Conservation (phyloP, 768 basidiomycete genomes). For the Trametes elegans region DNA sequence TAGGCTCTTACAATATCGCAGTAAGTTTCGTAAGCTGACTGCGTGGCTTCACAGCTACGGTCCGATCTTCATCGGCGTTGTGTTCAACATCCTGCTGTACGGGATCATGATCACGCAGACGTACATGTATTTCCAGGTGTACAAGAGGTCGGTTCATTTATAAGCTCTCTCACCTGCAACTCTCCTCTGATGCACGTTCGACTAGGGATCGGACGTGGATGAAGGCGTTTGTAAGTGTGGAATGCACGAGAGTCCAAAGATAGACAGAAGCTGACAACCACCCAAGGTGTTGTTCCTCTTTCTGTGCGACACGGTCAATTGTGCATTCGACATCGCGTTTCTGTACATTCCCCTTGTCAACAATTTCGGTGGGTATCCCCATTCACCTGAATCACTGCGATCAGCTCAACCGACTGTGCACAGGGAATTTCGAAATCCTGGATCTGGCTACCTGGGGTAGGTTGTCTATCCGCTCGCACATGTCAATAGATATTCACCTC, state of each 20-base stretch:
- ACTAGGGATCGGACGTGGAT: constrained; percentile 48
- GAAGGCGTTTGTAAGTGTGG: constrained; percentile 40
- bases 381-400: neutral
- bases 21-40: too few relatives aligned
- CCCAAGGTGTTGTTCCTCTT: constrained; percentile 43
- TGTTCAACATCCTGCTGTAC: constrained; percentile 45
- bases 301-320: constrained; percentile 47
- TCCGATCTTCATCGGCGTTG: constrained; percentile 48
- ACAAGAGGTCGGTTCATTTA: constrained; percentile 33
- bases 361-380: constrained; percentile 40
- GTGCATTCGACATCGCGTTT: constrained; percentile 42
- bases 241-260: neutral
- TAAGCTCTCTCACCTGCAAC: too few relatives aligned
- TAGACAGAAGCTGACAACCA: neutral
- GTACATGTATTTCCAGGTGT: constrained; percentile 45
- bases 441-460: constrained; percentile 29
- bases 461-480: constrained; percentile 6
- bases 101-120: constrained; percentile 50
- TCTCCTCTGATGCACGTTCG: too few relatives aligned
- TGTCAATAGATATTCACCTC: neutral
- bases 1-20: too few relatives aligned
- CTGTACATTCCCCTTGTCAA: constrained; percentile 48
- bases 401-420: neutral
- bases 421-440: constrained; percentile 30
- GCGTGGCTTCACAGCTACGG: constrained; percentile 39